Conservation (phyloP, 192 early-diverging fungal genomes). For the Rhizoclosmatium sp. region DNA sequence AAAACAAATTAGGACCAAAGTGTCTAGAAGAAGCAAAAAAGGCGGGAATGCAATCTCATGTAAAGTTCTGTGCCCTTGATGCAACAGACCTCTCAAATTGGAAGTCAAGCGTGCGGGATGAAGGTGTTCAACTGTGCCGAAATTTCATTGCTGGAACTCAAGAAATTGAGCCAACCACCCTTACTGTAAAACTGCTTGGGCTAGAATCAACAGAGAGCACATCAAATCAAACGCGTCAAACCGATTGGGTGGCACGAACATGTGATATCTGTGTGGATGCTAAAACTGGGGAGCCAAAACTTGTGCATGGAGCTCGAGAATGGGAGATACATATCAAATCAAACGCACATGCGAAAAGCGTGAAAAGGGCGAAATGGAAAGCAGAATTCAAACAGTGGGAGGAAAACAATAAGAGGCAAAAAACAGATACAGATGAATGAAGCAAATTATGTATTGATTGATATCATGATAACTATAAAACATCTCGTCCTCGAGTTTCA, state of each 20-base stretch:
- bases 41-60: not conserved
- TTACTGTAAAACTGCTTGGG: not conserved
- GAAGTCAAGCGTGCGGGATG: conserved; percentile 61
- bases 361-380: conserved; percentile 17
- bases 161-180: not conserved
- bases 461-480: conserved; percentile 11
- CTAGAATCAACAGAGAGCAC: not conserved
- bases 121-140: conserved; percentile 29
- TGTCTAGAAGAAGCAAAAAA: conserved; percentile 9
- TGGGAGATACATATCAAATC: conserved; percentile 79
- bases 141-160: not conserved
- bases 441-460: too few relatives aligned
- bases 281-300: conserved; percentile 44
- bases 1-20: conserved; percentile 66
- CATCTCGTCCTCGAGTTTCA: conserved; percentile 61
- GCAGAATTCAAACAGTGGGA: conserved; percentile 5
- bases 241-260: conserved; percentile 71
- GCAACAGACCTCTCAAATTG: conserved; percentile 67
- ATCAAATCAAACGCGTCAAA: not conserved
- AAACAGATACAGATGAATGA: not conserved
- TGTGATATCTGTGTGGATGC: conserved; percentile 71
- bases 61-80: conserved; percentile 63
- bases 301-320: conserved; percentile 76
- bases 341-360: conserved; percentile 64
- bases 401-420: conserved; percentile 1